Base-by-base conservation (phyloP, 345 rosid species). In the Eucalyptus urophylla region DNA sequence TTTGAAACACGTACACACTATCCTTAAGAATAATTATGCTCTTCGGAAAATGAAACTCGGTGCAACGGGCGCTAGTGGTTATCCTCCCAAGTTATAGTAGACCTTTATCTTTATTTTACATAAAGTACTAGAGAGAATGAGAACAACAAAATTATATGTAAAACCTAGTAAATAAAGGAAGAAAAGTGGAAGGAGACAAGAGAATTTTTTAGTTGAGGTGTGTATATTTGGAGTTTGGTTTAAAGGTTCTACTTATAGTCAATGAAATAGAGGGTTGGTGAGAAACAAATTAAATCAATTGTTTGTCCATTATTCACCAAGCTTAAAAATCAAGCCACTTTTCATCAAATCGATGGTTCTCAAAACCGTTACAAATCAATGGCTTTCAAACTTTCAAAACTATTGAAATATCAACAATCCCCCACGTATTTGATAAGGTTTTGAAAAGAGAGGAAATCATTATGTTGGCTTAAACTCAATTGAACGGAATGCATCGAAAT, bases 41-140 rank as follows among this genome's bases (percentile, higher is more conserved):
- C 0, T 15, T n/a, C 22, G 6, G 40, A 67, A 8, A n/a, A 14
- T 31, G 3, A 67, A 67, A 15, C 80, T 3, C 1, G 1, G 8
- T 8, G 40, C 40, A 67, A n/a, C 0, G 6, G 21, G 14, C 33
- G 6, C 69, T 29, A 6, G 33, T 7, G 16, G 69, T 62, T 62
- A 62, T 62, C 69, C 4, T 62, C 33, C 16, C 33, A 62, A 29
- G 17, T 27, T 60, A 60, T 27, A 8, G 15, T 8, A 65, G 80
- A 31, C 40, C 1, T 1, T 67, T 14, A 67, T 67, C 21, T 15
- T 67, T 67, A 31, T 16, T 67, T 15, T n/a, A n/a, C 80, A n/a
- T 33, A 16, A 15, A 67, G n/a, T 67, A 67, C 19, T n/a, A 67
- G 40, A 67, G 40, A 31, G 40, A 67, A n/a, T 0, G 17, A 8